Base-by-base conservation (phyloP, 2,329 filamentous ascomycete species). In the Fusarium xyrophilum region DNA sequence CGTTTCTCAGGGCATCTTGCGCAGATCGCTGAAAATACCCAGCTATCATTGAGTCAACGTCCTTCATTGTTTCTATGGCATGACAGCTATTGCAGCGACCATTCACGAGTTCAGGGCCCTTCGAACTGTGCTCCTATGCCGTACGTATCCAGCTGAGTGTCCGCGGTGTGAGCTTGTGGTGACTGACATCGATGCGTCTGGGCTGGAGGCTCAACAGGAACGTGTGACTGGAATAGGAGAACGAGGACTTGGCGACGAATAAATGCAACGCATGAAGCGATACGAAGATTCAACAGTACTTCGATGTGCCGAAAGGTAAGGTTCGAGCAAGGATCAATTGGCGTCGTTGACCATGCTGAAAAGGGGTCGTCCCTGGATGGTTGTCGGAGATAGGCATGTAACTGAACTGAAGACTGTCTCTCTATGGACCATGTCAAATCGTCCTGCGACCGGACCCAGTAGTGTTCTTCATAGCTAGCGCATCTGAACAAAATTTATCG, bases 91-190 rank as follows among this genome's bases (percentile, higher is more conserved):
- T 32, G 23, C 30, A 21, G 15, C 17, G 39, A 14, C 30, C 8
- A 14, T 28, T 8, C 6, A 28, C 27, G 14, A n/a, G 13, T 42
- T 35, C 28, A 52, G 3, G 13, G 23, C 13, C 19, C 17, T 30
- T 60, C 51, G 4, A 60, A 60, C n/a, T 60, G 56, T 8, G 40
- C 33, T n/a, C 56, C 56, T 39, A 60, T 60, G 7, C 56, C 56
- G 10, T 25, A 19, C 12, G 38, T 23, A 23, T 47, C 21, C 23
- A 17, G 6, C 13, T 23, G 43, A 12, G 19, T 19, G 25, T 35
- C n/a, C 10, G 9, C 9, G 25, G 6, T 10, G 17, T 7, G 8
- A 47, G 30, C 35, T 10, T 28, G 10, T 14, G 4, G 5, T 23
- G 28, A 13, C 19, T 27, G 38, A 27, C 19, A 6, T 14, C 10